phyloP scores from a whole-genome alignment of 2,329 filamentous ascomycete species.

The Colletotrichum shisoi region DNA sequence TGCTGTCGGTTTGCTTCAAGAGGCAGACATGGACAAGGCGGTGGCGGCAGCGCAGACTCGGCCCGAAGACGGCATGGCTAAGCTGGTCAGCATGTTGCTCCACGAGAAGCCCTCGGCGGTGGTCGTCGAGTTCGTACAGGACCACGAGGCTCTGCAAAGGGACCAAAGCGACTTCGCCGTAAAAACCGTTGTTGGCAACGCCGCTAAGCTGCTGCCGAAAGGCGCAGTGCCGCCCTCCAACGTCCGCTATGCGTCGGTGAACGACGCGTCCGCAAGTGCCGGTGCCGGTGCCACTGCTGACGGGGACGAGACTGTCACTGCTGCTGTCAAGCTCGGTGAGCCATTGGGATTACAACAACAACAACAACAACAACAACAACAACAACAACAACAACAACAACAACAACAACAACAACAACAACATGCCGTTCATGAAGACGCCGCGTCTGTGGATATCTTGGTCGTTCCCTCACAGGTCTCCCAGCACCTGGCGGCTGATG shows the following conservation, averaged over 20 bases:
- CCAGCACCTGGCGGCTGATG: neutral
- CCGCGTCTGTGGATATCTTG: neutral
- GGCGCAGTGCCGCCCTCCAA: slow-evolving; percentile 21
- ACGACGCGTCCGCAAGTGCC: neutral
- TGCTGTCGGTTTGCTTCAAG: neutral
- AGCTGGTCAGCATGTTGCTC: slow-evolving; percentile 9
- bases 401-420: neutral
- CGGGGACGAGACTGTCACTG: neutral
- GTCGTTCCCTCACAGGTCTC: neutral
- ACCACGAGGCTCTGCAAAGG: neutral
- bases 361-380: neutral
- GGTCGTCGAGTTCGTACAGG: slow-evolving; percentile 6
- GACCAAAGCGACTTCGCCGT: neutral
- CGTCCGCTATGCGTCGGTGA: neutral
- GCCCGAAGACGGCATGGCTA: slow-evolving; percentile 3
- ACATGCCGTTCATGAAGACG: neutral
- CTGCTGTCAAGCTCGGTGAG: neutral
- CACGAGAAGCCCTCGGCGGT: slow-evolving; percentile 13
- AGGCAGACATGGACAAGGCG: neutral
- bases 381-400: neutral
- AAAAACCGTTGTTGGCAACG: neutral
- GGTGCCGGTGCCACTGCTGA: neutral
- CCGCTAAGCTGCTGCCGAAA: neutral
- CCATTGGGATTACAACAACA: neutral
- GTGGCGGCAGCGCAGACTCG: neutral